phyloP scores from a whole-genome alignment of 805 yeast species.

The Hagleromyces aurorensis region DNA sequence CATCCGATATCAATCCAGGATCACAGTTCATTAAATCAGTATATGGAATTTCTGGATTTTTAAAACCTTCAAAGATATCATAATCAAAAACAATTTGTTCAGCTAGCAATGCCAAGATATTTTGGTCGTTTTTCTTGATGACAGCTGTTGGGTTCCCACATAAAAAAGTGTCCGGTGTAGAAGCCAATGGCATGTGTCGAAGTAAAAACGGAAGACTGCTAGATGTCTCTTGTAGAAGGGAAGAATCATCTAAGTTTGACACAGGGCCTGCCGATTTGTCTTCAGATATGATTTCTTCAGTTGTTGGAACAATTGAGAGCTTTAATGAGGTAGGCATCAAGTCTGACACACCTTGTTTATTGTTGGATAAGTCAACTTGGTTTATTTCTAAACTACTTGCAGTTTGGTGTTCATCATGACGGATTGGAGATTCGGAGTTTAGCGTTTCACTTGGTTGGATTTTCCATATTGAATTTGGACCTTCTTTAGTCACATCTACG shows the following conservation, averaged over 20 bases:
- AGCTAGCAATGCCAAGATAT: conserved; percentile 23
- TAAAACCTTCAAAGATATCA: conserved; percentile 42
- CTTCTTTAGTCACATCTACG: conserved; percentile 15
- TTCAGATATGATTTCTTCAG: conserved; percentile 5
- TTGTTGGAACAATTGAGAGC: no score
- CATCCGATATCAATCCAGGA: conserved; percentile 17
- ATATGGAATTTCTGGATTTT: conserved; percentile 48
- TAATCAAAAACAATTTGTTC: conserved; percentile 31
- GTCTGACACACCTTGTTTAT: no score
- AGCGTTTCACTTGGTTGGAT: conserved; percentile 15
- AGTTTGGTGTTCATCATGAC: no score
- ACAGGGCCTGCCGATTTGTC: conserved; percentile 16
- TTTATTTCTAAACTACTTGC: no score
- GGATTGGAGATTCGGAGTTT: conserved; percentile 17
- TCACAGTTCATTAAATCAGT: conserved; percentile 14
- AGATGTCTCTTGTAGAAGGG: conserved; percentile 29
- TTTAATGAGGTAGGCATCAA: no score
- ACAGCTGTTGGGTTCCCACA: conserved; percentile 18
- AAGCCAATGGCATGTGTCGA: conserved; percentile 52
- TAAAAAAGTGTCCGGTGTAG: conserved; percentile 49
- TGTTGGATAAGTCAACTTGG: no score
- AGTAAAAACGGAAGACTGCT: conserved; percentile 64
- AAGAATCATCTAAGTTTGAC: conserved; percentile 9
- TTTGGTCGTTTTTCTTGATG: conserved; percentile 10
- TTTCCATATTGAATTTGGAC: conserved; percentile 23